phyloP scores from a whole-genome alignment of 2,329 filamentous ascomycete genomes.

The Claviceps arundinis region DNA sequence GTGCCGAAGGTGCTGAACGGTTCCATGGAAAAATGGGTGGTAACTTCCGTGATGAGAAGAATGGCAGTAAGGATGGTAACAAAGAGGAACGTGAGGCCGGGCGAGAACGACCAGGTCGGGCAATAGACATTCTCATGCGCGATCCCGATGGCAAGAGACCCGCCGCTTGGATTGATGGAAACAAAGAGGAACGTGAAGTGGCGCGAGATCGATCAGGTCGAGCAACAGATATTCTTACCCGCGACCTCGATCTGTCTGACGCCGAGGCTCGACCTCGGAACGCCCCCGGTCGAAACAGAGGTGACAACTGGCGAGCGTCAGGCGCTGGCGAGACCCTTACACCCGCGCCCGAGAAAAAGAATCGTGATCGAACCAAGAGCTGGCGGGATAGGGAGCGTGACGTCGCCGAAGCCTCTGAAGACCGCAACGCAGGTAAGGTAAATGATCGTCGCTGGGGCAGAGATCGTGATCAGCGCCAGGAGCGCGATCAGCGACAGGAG shows the following conservation, averaged over 20 bases:
- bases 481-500: constrained; percentile 49
- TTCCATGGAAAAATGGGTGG: constrained; percentile 54
- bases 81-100: constrained; percentile 42
- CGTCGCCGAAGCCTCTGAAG: constrained; percentile 28
- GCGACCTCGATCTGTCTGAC: constrained; percentile 38
- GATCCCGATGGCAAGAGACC: constrained; percentile 27
- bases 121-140: constrained; percentile 35
- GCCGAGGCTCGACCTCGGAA: constrained; percentile 47
- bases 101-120: constrained; percentile 33
- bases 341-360: constrained; percentile 26
- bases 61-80: constrained; percentile 24
- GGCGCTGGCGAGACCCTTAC: constrained; percentile 19
- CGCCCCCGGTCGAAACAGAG: constrained; percentile 48
- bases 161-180: constrained; percentile 24
- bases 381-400: constrained; percentile 43
- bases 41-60: constrained; percentile 27
- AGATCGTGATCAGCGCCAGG: constrained; percentile 43
- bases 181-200: constrained; percentile 41
- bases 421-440: constrained; percentile 40
- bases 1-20: constrained; percentile 57
- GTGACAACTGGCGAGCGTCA: constrained; percentile 65
- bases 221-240: constrained; percentile 35
- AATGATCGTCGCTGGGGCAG: constrained; percentile 42
- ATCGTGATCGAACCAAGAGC: constrained; percentile 45
- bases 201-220: constrained; percentile 32